Conservation (phyloP, 2,329 filamentous ascomycete genomes). For the Beauveria sp. region DNA sequence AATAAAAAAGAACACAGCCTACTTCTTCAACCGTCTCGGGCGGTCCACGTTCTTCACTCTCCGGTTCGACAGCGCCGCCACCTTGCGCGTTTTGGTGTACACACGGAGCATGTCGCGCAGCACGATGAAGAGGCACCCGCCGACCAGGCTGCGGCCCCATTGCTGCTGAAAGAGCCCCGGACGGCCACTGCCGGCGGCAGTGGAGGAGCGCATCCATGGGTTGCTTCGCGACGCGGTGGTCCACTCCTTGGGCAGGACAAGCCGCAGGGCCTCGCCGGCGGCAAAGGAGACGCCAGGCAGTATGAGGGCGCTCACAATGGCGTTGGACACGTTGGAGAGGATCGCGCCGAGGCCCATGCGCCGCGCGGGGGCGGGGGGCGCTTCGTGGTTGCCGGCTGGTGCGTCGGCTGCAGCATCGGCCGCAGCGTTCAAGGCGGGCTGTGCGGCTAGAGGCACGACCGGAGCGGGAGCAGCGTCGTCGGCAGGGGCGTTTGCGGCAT, state of each 20-base stretch:
- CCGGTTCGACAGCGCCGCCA: slow-evolving; percentile 46
- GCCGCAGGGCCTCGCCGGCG: slow-evolving; percentile 67
- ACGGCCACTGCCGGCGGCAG: slow-evolving; percentile 25
- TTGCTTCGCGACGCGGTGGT: slow-evolving; percentile 35
- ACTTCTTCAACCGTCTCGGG: slow-evolving; percentile 32
- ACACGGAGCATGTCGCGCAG: slow-evolving; percentile 61
- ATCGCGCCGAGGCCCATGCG: slow-evolving; percentile 28
- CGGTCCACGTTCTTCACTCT: slow-evolving; percentile 45
- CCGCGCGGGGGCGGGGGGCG: slow-evolving; percentile 26
- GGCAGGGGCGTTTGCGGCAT: neutral
- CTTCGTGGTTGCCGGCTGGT: slow-evolving; percentile 22
- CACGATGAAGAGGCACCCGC: slow-evolving; percentile 82
- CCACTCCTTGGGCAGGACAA: slow-evolving; percentile 61
- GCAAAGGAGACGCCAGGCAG: slow-evolving; percentile 75
- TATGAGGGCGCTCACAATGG: slow-evolving; percentile 52
- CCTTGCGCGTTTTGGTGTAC: slow-evolving; percentile 56
- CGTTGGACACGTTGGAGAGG: slow-evolving; percentile 38
- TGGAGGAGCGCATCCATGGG: slow-evolving; percentile 17
- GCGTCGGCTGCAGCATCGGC: slow-evolving; percentile 9
- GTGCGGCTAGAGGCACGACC: neutral
- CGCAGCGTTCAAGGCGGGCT: neutral
- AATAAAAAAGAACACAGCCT: neutral
- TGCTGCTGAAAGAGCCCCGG: slow-evolving; percentile 69
- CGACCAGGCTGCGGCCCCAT: slow-evolving; percentile 84
- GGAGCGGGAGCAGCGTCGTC: slow-evolving; percentile 4